phyloP scores from a whole-genome alignment of 345 rosid species.

The Bruguiera parviflora region DNA sequence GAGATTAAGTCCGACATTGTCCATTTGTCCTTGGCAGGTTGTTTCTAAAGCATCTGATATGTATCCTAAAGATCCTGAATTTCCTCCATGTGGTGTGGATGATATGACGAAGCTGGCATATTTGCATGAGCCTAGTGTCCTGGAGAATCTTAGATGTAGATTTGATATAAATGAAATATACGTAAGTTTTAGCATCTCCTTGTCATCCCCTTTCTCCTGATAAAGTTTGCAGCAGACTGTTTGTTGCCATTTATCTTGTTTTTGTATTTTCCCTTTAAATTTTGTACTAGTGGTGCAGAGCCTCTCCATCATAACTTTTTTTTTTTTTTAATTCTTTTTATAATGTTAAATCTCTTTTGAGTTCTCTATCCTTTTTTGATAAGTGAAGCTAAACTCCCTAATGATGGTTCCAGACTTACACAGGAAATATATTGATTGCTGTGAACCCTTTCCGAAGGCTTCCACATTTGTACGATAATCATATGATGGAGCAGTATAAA shows the following conservation, averaged over 20 bases:
- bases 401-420: conserved; percentile 71
- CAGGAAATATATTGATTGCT: conserved; percentile 91
- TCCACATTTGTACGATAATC: conserved; percentile 84
- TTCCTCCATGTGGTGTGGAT: conserved; percentile 27
- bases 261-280: too few relatives aligned
- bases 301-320: too few relatives aligned
- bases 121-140: conserved; percentile 33
- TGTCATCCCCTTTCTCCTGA: neutral
- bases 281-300: too few relatives aligned
- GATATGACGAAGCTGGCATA: conserved; percentile 37
- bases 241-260: too few relatives aligned
- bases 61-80: conserved; percentile 29
- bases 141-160: conserved; percentile 27
- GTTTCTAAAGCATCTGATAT: conserved; percentile 22
- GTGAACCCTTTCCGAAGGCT: conserved; percentile 93
- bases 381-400: conserved; percentile 1
- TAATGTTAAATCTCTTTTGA: neutral
- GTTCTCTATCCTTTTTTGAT: neutral
- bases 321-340: neutral
- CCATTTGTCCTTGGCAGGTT: conserved; percentile 15
- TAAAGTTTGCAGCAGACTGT: too few relatives aligned
- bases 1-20: neutral
- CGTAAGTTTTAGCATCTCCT: conserved; percentile 14
- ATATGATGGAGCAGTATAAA: conserved; percentile 92
- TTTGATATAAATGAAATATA: conserved; percentile 30